Conservation (phyloP, 2,329 filamentous ascomycete genomes). For the Aspergillus piperis region DNA sequence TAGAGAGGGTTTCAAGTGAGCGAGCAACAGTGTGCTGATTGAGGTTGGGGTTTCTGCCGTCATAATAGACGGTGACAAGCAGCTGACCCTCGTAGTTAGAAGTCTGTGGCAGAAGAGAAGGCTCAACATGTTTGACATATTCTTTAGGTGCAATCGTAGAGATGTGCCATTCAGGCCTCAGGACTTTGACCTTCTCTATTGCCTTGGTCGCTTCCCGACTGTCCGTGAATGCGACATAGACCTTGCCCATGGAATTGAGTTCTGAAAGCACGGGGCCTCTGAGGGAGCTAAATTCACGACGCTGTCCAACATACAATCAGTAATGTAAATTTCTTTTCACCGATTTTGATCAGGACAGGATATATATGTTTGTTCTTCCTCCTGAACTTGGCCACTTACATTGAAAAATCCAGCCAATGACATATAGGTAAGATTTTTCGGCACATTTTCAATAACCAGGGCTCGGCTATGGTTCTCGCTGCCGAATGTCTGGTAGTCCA, state of each 20-base stretch:
- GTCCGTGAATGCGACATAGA: conserved; percentile 61
- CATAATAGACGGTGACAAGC: conserved; percentile 51
- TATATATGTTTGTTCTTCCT: neutral
- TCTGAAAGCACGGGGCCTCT: conserved; percentile 41
- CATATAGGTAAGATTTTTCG: conserved; percentile 33
- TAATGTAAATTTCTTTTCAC: neutral
- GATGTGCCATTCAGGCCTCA: conserved; percentile 51
- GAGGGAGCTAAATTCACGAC: conserved; percentile 40
- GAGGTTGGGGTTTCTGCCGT: conserved; percentile 29
- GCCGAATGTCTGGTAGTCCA: conserved; percentile 25
- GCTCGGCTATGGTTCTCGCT: conserved; percentile 32
- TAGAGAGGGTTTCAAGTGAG: conserved; percentile 45
- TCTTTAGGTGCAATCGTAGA: conserved; percentile 50
- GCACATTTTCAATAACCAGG: conserved; percentile 37
- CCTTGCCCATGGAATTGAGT: conserved; percentile 41
- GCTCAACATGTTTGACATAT: conserved; percentile 43
- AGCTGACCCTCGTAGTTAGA: conserved; percentile 60
- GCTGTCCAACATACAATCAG: conserved; percentile 21
- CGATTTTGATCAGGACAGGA: neutral
- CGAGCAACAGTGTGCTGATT: conserved; percentile 46
- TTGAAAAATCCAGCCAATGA: conserved; percentile 42
- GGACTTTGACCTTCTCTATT: conserved; percentile 49
- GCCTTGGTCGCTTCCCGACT: conserved; percentile 60
- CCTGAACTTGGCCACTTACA: conserved; percentile 29
- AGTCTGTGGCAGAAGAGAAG: conserved; percentile 25